These are phyloP conservation scores for Vararia minispora DNA, from an alignment of 768 basidiomycete species.

Conservation along the genomic window DNA sequence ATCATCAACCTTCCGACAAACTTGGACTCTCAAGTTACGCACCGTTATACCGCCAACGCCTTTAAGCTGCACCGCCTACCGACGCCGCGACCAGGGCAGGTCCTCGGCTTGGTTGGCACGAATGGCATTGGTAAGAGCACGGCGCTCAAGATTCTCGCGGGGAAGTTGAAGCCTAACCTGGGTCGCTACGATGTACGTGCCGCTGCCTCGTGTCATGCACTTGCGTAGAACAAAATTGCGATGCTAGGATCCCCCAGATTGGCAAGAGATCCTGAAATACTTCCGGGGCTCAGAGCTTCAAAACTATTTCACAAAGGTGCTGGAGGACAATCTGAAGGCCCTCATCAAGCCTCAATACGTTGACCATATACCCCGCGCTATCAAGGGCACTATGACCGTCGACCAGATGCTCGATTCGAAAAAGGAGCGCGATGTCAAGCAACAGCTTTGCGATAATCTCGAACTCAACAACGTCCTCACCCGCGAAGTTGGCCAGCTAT, in stretches of 20 bases:
- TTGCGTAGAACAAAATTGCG: too few species aligned
- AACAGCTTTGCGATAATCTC: slow-evolving; percentile 73
- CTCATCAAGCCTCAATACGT: slow-evolving; percentile 99
- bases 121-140: slow-evolving; percentile 99
- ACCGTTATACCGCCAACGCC: slow-evolving; percentile 95
- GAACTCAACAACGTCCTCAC: slow-evolving; percentile 82
- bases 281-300: slow-evolving; percentile 98
- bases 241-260: slow-evolving; percentile 93
- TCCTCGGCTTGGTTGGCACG: slow-evolving; percentile 95
- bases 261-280: slow-evolving; percentile 97
- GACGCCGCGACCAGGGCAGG: slow-evolving; percentile 94
- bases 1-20: slow-evolving; percentile 99
- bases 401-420: slow-evolving; percentile 88
- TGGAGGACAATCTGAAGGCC: slow-evolving; percentile 97
- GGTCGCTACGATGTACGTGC: slow-evolving; percentile 84
- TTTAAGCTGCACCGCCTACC: slow-evolving; percentile 99
- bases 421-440: slow-evolving; percentile 80
- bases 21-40: slow-evolving; percentile 90
- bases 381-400: slow-evolving; percentile 85
- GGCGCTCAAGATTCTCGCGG: slow-evolving; percentile 91
- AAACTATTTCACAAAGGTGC: slow-evolving; percentile 98
- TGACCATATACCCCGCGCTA: slow-evolving; percentile 93
- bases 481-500: slow-evolving; percentile 76
- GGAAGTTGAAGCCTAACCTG: slow-evolving; percentile 95
- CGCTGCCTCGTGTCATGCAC: too few species aligned